phyloP scores from a whole-genome alignment of 148 eudicot species.

The Silene latifolia region DNA sequence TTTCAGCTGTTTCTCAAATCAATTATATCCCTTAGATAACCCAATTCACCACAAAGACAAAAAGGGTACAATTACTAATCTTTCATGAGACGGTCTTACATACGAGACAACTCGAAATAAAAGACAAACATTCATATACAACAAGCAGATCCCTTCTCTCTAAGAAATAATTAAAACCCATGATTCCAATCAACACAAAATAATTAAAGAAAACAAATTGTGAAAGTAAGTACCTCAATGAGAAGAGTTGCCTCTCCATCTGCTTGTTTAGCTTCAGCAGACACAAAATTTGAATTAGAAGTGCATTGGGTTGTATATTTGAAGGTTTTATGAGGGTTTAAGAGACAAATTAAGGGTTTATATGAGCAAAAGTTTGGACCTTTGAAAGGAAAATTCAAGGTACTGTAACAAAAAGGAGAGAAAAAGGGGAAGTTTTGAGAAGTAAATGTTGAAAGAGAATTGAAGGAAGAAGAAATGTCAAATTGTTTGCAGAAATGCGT shows the following conservation, averaged over 20 bases:
- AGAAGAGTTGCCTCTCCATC: slow-evolving; percentile 23
- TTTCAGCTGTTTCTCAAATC: slow-evolving; percentile 3
- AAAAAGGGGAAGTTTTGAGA: slow-evolving; percentile 18
- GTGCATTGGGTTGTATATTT: slow-evolving; percentile 21
- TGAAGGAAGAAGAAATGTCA: slow-evolving; percentile 6
- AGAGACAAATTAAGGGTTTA: slow-evolving; percentile 13
- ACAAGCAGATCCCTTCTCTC: not conserved
- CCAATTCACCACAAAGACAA: not conserved
- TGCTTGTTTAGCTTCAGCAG: slow-evolving; percentile 1
- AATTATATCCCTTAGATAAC: not conserved
- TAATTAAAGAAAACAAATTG: not conserved
- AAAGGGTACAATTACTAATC: not conserved
- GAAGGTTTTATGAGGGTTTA: slow-evolving; percentile 19
- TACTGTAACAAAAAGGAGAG: not conserved
- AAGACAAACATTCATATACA: not conserved
- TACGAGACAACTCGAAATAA: not conserved
- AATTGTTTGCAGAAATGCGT: slow-evolving; percentile 20
- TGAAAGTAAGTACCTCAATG: slow-evolving; percentile 32
- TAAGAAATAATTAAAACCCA: slow-evolving; percentile 1
- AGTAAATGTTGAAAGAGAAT: not conserved
- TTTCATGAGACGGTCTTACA: not conserved
- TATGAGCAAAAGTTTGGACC: slow-evolving; percentile 26
- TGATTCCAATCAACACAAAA: not conserved
- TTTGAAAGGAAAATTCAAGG: slow-evolving; percentile 14
- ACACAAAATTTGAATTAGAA: slow-evolving; percentile 13